phyloP scores from a whole-genome alignment of 441 rosid species.

The Adansonia madagascariensis region DNA sequence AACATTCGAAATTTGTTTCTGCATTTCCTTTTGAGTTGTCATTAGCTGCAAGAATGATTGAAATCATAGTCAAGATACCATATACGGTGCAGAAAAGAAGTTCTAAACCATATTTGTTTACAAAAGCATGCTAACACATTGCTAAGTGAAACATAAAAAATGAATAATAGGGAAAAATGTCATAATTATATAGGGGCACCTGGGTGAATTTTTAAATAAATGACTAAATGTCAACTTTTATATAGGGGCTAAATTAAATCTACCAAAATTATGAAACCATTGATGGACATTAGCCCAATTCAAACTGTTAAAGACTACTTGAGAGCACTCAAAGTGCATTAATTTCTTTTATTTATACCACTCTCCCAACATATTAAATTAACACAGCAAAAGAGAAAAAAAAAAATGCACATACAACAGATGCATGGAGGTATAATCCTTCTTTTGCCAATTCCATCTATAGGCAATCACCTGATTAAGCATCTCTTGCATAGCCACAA shows the following conservation, averaged over 20 bases:
- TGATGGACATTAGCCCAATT: background rate
- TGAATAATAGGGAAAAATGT: background rate
- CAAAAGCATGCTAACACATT: background rate
- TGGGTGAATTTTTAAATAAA: background rate
- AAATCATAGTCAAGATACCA: slow-evolving; percentile 20
- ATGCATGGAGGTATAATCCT: no score
- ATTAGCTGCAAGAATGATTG: slow-evolving; percentile 46
- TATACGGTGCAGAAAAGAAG: slow-evolving; percentile 9
- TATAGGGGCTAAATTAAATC: background rate
- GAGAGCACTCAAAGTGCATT: background rate
- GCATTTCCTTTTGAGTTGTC: slow-evolving; percentile 77
- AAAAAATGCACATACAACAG: background rate
- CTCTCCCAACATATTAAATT: no score
- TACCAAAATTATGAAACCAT: background rate
- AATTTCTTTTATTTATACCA: background rate
- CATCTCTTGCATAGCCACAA: slow-evolving; percentile 62
- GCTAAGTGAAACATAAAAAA: background rate
- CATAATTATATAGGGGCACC: background rate
- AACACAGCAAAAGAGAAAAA: background rate
- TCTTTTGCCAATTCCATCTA: background rate
- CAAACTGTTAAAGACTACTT: background rate
- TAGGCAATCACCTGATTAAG: slow-evolving; percentile 74
- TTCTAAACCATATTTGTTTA: background rate
- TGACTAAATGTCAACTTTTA: no score
- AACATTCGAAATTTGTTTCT: slow-evolving; percentile 70